phyloP scores from a whole-genome alignment of 768 basidiomycete genomes.

The Arthromyces matolae region DNA sequence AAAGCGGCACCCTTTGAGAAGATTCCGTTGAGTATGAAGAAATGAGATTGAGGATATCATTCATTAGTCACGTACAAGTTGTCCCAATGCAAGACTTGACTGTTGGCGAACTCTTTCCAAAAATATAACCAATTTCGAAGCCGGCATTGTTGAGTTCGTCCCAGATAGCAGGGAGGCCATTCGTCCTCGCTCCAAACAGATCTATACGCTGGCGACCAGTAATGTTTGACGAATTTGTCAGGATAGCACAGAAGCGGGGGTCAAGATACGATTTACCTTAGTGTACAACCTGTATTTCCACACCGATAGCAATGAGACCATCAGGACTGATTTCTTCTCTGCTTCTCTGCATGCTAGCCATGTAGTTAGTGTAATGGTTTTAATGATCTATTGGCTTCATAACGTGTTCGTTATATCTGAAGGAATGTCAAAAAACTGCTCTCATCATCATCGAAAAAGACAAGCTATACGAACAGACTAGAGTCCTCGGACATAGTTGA shows the following conservation, averaged over 20 bases:
- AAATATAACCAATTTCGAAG: slow-evolving; percentile 75
- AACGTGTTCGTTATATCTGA: slow-evolving; percentile 58
- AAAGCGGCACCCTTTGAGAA: slow-evolving; percentile 54
- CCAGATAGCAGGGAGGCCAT: slow-evolving; percentile 67
- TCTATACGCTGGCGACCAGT: slow-evolving; percentile 57
- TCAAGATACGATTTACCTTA: slow-evolving; percentile 25
- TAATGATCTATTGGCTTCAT: slow-evolving; percentile 60
- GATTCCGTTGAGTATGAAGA: not conserved
- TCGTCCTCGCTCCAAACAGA: slow-evolving; percentile 66
- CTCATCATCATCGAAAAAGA: not conserved
- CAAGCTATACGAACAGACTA: slow-evolving; percentile 27
- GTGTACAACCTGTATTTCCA: slow-evolving; percentile 65
- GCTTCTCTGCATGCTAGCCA: slow-evolving; percentile 71
- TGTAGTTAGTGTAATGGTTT: slow-evolving; percentile 70
- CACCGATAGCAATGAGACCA: slow-evolving; percentile 58
- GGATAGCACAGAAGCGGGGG: not conserved
- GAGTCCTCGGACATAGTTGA: slow-evolving; percentile 45
- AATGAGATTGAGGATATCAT: not conserved
- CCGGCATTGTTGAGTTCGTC: slow-evolving; percentile 60
- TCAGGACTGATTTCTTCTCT: slow-evolving; percentile 71
- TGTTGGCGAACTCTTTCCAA: slow-evolving; percentile 65
- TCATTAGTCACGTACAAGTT: slow-evolving; percentile 32
- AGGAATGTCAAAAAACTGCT: too few relatives aligned
- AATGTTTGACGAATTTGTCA: slow-evolving; percentile 1
- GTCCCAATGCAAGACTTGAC: slow-evolving; percentile 79